Base-by-base conservation (phyloP, 371 early-diverging fungal genomes). In the Mucor sp. region DNA sequence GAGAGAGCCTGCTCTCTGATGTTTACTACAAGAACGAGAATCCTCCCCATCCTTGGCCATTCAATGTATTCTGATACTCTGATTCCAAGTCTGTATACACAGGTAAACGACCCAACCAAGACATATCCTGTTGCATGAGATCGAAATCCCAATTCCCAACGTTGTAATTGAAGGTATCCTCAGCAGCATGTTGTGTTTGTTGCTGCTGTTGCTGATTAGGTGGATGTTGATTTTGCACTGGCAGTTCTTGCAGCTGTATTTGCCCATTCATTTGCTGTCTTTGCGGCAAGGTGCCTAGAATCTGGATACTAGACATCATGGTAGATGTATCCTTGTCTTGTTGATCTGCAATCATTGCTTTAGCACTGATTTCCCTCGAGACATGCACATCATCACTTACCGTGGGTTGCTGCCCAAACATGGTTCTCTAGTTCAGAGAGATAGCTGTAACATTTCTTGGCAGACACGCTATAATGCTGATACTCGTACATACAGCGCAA, bases 1-100 rank as follows among this genome's bases (percentile, higher is more conserved):
- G n/a, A 19, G 21, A 47, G 47, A 47, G 19, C 47, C 47, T 11
- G 47, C 21, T 47, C 47, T 47, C 21, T 19, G 21, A 8, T 21
- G 21, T 19, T 12, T 57, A 63, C 63, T 71, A 67, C 60, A 63
- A 67, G 43, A 27, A 50, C 33, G 53, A 53, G 44, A 39, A 72
- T 41, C 17, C 66, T 65, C 21, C 73, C 73, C 19, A 69, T 25
- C 69, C 69, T 68, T 62, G 68, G 65, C n/a, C 69, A 57, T n/a
- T 57, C 33, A 57, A 65, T 53, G 60, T 57, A 53, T 53, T 53
- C 19, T 72, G 73, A 12, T 66, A 35, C 23, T 66, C 74, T n/a
- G 74, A 70, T 44, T 70, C 70, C 15, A 70, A 44, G 30, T 70
- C 74, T 28, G 70, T 70, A 41, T 70, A 74, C n/a, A 74, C 74